Conservation (phyloP, 2,329 filamentous ascomycete genomes). For the Calonectria fujianensis region DNA sequence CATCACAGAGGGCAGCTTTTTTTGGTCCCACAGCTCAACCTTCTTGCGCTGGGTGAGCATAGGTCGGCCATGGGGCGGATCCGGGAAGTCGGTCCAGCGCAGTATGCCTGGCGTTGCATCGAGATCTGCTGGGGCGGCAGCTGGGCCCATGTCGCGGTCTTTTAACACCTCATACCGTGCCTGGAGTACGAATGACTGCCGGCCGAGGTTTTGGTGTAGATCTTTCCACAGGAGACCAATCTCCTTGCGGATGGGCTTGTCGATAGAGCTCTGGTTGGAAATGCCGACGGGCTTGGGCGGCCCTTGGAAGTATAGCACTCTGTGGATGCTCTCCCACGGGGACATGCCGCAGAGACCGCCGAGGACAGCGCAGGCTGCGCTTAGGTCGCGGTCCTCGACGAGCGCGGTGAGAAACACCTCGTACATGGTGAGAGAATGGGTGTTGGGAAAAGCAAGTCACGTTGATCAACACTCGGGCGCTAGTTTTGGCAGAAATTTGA, state of each 20-base stretch:
- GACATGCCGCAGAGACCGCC: constrained; percentile 75
- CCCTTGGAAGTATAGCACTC: constrained; percentile 73
- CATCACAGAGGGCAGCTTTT: constrained; percentile 68
- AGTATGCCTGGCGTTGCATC: constrained; percentile 69
- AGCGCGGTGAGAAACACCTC: constrained; percentile 76
- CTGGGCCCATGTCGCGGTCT: constrained; percentile 67
- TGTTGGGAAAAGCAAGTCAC: constrained; percentile 17
- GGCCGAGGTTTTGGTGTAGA: constrained; percentile 71
- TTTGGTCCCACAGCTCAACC: constrained; percentile 73
- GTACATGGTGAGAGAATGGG: constrained; percentile 65
- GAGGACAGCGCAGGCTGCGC: constrained; percentile 70
- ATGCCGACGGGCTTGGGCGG: constrained; percentile 68
- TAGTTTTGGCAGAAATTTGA: constrained; percentile 25
- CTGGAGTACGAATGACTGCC: constrained; percentile 75
- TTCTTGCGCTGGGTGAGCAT: constrained; percentile 72
- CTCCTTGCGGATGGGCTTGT: constrained; percentile 63
- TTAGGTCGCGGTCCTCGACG: constrained; percentile 70
- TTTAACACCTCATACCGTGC: constrained; percentile 72
- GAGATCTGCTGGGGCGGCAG: constrained; percentile 60
- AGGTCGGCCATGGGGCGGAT: constrained; percentile 70
- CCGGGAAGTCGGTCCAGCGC: constrained; percentile 77
- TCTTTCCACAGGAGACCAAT: constrained; percentile 68
- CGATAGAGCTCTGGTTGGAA: constrained; percentile 62
- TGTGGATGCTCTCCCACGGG: constrained; percentile 68
- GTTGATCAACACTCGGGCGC: constrained; percentile 22